Conservation (phyloP, 176 grass and related monocot species). For the Oryza officinalis region DNA sequence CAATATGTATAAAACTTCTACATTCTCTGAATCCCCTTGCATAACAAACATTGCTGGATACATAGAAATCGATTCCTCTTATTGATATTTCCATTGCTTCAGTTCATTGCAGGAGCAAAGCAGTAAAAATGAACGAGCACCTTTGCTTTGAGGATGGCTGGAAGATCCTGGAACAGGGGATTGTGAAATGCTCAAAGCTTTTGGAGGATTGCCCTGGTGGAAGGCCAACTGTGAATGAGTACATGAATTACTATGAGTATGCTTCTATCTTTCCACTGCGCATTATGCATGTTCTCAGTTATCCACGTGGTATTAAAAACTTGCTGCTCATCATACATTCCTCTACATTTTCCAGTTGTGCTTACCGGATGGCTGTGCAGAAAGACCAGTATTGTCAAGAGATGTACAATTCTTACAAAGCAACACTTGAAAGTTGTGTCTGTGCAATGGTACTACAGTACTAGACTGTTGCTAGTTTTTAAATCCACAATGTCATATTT, state of each 20-base stretch:
- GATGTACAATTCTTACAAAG: slow-evolving; percentile 50
- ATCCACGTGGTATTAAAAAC: slow-evolving; percentile 13
- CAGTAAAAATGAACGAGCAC: slow-evolving; percentile 35
- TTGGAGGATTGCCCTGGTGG: slow-evolving; percentile 44
- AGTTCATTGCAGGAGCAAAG: slow-evolving; percentile 27
- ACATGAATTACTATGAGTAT: slow-evolving; percentile 65
- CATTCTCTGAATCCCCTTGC: not conserved
- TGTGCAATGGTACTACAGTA: slow-evolving; percentile 42
- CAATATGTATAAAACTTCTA: not conserved
- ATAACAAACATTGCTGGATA: not conserved
- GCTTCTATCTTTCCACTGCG: slow-evolving; percentile 9
- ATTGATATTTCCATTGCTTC: not conserved
- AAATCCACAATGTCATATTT: slow-evolving; percentile 20
- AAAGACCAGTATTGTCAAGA: slow-evolving; percentile 48
- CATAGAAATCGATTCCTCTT: not conserved
- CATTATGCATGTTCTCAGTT: slow-evolving; percentile 6
- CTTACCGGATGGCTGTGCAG: slow-evolving; percentile 54
- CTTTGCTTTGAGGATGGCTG: slow-evolving; percentile 60
- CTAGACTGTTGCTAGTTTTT: slow-evolving; percentile 11
- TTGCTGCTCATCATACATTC: slow-evolving; percentile 1
- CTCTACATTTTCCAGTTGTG: slow-evolving; percentile 43
- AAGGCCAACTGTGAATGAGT: slow-evolving; percentile 55
- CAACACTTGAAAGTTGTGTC: slow-evolving; percentile 42
- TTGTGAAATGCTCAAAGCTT: slow-evolving; percentile 65
- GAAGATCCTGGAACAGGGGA: slow-evolving; percentile 57